These are phyloP conservation scores for Vitis rotundifolia DNA, from an alignment of 164 flowering plant genomes.

Conservation along the genomic window DNA sequence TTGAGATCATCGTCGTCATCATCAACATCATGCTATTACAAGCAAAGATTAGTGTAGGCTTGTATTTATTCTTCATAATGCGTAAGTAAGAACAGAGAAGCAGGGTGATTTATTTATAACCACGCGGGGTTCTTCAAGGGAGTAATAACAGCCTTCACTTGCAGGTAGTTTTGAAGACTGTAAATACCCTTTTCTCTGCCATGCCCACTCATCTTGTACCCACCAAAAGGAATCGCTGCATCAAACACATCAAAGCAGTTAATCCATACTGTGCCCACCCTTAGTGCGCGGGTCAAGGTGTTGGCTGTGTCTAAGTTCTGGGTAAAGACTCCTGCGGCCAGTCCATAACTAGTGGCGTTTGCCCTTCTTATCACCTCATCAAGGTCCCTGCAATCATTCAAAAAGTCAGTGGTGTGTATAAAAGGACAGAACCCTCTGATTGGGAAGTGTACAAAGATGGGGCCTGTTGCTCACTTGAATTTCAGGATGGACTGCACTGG, in stretches of 20 bases:
- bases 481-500: conserved; percentile 72
- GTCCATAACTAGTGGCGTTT: conserved; percentile 38
- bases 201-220: conserved; percentile 63
- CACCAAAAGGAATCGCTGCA: conserved; percentile 73
- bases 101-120: conserved; percentile 22
- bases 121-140: conserved; percentile 60
- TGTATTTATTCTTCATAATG: too few relatives aligned
- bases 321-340: conserved; percentile 68
- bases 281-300: conserved; percentile 49
- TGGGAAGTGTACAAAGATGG: too few relatives aligned
- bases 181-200: conserved; percentile 70
- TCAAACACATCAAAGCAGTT: conserved; percentile 62
- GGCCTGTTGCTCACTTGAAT: conserved; percentile 44
- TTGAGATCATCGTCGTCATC: too few relatives aligned
- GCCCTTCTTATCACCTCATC: conserved; percentile 52
- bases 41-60: too few relatives aligned
- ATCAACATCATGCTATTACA: too few relatives aligned
- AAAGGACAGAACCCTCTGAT: background rate
- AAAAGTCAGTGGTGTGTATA: background rate
- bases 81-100: too few relatives aligned
- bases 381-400: conserved; percentile 34
- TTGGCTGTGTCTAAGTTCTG: conserved; percentile 60
- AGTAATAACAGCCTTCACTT: conserved; percentile 68
- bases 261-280: conserved; percentile 57
- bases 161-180: conserved; percentile 53